These are phyloP conservation scores for Trichoderma koningii DNA, from an alignment of 2,329 filamentous ascomycete genomes.

Conservation along the genomic window DNA sequence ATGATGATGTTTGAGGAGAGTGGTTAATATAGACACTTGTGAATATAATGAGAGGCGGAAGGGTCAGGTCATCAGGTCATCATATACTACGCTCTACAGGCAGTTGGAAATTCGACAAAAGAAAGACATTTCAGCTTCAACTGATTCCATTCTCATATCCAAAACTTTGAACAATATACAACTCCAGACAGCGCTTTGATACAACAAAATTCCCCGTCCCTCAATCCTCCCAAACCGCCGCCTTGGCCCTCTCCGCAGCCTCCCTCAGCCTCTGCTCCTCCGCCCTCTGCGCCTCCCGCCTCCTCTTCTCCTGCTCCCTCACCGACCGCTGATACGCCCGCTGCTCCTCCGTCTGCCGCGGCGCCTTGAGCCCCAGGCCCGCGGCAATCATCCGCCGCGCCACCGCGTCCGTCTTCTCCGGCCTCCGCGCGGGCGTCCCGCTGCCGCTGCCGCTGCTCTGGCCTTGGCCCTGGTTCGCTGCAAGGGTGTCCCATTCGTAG, in stretches of 20 bases:
- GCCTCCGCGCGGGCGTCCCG: conserved; percentile 47
- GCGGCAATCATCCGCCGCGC: conserved; percentile 88
- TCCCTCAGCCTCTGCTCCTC: conserved; percentile 62
- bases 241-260: conserved; percentile 74
- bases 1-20: not conserved
- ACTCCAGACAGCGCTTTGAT: not conserved
- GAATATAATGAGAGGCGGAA: no score
- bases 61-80: no score
- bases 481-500: conserved; percentile 29
- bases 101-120: no score
- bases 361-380: conserved; percentile 77
- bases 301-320: conserved; percentile 80
- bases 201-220: conserved; percentile 25
- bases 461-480: conserved; percentile 1
- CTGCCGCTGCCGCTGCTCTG: conserved; percentile 3
- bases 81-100: no score
- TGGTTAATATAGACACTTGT: not conserved
- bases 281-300: conserved; percentile 70
- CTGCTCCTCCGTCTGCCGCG: conserved; percentile 85
- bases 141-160: not conserved
- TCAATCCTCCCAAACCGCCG: conserved; percentile 81
- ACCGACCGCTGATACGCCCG: conserved; percentile 80
- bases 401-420: conserved; percentile 92
- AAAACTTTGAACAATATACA: no score
- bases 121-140: no score